phyloP scores from a whole-genome alignment of 2,329 filamentous ascomycete species.

The Pseudogymnoascus sp. region DNA sequence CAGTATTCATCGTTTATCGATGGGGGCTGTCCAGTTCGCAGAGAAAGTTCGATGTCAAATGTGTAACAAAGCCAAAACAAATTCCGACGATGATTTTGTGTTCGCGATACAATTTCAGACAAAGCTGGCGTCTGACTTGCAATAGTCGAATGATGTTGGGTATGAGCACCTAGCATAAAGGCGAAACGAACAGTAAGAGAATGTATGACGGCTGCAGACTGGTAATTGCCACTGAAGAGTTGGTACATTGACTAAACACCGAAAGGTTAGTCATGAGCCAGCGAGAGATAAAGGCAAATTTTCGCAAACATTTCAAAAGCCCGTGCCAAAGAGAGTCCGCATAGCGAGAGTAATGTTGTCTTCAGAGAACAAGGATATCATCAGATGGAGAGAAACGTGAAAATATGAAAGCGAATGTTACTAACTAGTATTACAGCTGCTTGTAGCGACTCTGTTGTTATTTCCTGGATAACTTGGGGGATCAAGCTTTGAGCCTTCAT shows the following conservation, averaged over 20 bases:
- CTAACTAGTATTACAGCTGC: conserved; percentile 41
- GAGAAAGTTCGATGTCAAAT: conserved; percentile 47
- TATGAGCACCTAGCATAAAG: neutral
- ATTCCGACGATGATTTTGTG: conserved; percentile 28
- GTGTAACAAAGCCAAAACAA: conserved; percentile 49
- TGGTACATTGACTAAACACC: neutral
- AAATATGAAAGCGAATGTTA: conserved; percentile 1
- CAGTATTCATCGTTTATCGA: conserved; percentile 43
- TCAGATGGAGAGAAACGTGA: neutral
- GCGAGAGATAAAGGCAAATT: neutral
- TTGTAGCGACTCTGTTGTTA: conserved; percentile 37
- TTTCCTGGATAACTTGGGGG: conserved; percentile 35
- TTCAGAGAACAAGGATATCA: neutral
- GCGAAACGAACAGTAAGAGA: neutral
- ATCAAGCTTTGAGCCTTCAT: conserved; percentile 36
- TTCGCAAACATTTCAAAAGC: neutral
- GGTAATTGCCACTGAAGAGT: neutral
- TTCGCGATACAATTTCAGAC: neutral
- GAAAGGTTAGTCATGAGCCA: neutral
- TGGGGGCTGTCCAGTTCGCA: conserved; percentile 46
- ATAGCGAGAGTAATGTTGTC: neutral
- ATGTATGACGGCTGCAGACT: neutral
- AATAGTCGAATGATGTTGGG: neutral
- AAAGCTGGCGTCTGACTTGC: neutral
- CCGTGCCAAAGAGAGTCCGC: neutral